phyloP scores from a whole-genome alignment of 495 filamentous ascomycete genomes.

The Penicillium silybi region DNA sequence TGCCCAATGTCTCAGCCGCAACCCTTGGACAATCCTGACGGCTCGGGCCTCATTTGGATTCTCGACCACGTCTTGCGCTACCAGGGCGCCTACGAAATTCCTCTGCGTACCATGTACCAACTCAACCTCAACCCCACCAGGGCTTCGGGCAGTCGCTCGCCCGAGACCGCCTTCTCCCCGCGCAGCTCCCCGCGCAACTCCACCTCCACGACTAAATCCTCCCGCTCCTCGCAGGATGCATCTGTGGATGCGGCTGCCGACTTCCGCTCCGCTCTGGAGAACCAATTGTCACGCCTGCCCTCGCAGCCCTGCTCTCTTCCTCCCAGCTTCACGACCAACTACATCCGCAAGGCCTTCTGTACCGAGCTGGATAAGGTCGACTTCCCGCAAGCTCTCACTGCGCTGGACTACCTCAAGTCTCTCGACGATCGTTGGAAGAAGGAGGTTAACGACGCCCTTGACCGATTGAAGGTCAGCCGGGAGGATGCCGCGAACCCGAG shows the following conservation, averaged over 20 bases:
- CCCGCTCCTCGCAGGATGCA: conserved; percentile 34
- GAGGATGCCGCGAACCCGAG: conserved; percentile 31
- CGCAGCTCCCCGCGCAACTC: conserved; percentile 35
- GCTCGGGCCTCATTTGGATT: conserved; percentile 53
- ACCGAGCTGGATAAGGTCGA: conserved; percentile 55
- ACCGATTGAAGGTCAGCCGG: conserved; percentile 40
- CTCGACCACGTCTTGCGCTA: conserved; percentile 67
- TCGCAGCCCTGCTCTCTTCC: conserved; percentile 64
- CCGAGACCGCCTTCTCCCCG: conserved; percentile 31
- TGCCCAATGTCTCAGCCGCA: conserved; percentile 24
- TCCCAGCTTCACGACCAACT: conserved; percentile 61
- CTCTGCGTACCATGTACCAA: conserved; percentile 69
- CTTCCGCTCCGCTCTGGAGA: conserved; percentile 59
- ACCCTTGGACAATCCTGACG: conserved; percentile 34
- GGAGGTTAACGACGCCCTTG: conserved; percentile 48
- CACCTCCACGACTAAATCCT: conserved; percentile 25
- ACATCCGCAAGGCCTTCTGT: conserved; percentile 61
- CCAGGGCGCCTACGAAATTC: conserved; percentile 65
- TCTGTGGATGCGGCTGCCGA: conserved; percentile 49
- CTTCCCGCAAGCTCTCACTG: conserved; percentile 68
- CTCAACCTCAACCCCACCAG: conserved; percentile 59
- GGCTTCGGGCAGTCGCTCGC: conserved; percentile 27
- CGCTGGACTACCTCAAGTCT: conserved; percentile 67
- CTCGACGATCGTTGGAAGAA: conserved; percentile 62
- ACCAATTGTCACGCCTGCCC: conserved; percentile 59